Evolutionary conservation across 495 filamentous ascomycete species (phyloP).

Genomic region (Penicillium cosmopolitanum): DNA sequence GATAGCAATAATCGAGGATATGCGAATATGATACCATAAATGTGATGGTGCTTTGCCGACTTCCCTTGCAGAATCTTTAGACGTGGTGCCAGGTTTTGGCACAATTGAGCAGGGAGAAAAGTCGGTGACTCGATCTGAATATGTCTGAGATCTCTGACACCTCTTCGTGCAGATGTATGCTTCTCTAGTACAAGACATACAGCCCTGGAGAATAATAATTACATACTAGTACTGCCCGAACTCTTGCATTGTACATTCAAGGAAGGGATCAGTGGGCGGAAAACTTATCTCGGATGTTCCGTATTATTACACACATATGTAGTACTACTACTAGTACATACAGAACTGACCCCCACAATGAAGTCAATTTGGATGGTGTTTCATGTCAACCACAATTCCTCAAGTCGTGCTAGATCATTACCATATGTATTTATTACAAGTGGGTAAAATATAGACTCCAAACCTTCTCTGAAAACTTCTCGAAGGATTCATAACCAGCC

Average conservation of each 20-base stretch:
- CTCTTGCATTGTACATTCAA: no score
- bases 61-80: background rate
- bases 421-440: background rate
- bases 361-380: background rate
- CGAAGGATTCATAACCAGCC: background rate
- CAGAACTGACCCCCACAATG: background rate
- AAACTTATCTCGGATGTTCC: background rate
- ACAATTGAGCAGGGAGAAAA: background rate
- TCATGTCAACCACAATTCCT: no score
- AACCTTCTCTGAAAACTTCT: background rate
- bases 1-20: background rate
- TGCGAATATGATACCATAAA: slow-evolving; percentile 1
- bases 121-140: slow-evolving; percentile 1
- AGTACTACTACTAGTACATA: background rate
- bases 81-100: background rate
- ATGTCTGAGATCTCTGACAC: background rate
- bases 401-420: no score
- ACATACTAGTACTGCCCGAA: no score
- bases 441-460: background rate
- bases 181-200: background rate
- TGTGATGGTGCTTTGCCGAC: background rate
- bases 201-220: background rate
- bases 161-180: background rate
- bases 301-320: background rate
- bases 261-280: background rate